Evolutionary conservation across 208 protist genomes (phyloP).

Genomic region (Herpetomonas tarakana): DNA sequence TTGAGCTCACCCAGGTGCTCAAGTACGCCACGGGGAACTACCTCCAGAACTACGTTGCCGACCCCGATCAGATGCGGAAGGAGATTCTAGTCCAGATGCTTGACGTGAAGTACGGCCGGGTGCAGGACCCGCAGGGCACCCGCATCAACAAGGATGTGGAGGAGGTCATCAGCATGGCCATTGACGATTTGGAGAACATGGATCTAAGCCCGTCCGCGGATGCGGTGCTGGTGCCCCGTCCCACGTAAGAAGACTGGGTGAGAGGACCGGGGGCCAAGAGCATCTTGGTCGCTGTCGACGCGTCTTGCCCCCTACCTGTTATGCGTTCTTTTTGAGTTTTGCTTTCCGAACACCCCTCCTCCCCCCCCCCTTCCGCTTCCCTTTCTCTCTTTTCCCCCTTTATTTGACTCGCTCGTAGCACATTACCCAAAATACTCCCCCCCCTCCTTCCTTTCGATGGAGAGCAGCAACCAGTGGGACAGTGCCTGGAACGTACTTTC

Average conservation of each 20-base stretch:
- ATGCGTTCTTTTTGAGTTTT: no score
- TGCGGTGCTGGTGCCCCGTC: constrained; percentile 54
- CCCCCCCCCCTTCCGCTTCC: neutral
- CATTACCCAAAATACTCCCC: no score
- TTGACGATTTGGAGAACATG: constrained; percentile 77
- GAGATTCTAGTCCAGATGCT: constrained; percentile 81
- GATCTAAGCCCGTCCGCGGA: constrained; percentile 49
- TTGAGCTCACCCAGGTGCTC: constrained; percentile 82
- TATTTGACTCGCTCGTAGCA: neutral
- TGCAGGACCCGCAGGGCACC: constrained; percentile 55
- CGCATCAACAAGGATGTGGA: constrained; percentile 77
- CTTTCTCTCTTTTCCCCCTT: neutral
- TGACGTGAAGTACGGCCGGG: constrained; percentile 76
- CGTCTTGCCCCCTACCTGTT: no score
- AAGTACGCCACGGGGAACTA: constrained; percentile 80
- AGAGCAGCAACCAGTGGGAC: no score
- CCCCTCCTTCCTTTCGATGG: no score
- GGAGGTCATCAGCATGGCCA: constrained; percentile 82
- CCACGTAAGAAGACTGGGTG: constrained; percentile 36
- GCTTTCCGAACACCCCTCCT: neutral
- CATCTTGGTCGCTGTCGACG: no score
- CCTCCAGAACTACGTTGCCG: constrained; percentile 76
- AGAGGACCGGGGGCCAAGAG: no score
- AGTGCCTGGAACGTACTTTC: no score
- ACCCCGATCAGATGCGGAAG: constrained; percentile 78